A percentile compares a stretch with the other conserved stretches of the same genome.
phyloP scores from a whole-genome alignment of 495 filamentous ascomycete species.

The Pseudomonodictys pantanalensis region DNA sequence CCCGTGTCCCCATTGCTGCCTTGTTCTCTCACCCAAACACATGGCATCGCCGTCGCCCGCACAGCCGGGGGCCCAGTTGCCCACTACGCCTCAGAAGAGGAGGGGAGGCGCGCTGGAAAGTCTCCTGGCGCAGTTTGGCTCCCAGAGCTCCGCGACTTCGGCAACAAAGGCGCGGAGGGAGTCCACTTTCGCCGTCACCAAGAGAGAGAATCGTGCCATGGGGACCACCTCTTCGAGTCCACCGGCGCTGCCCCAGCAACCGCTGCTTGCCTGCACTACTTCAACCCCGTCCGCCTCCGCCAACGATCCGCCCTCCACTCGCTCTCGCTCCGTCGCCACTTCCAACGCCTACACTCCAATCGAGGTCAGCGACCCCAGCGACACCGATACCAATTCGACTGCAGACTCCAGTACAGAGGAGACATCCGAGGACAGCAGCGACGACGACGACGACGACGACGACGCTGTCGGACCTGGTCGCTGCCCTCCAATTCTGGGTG shows the following conservation, averaged over 20 bases:
- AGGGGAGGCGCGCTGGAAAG: conserved; percentile 6
- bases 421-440: neutral
- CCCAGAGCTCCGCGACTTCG: conserved; percentile 18
- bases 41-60: conserved; percentile 15
- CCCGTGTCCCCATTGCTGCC: neutral
- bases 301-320: no score
- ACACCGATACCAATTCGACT: no score
- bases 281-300: no score
- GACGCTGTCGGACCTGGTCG: neutral
- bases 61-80: neutral
- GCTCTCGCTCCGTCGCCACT: no score
- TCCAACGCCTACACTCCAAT: neutral
- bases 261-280: no score
- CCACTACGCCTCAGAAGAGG: conserved; percentile 25
- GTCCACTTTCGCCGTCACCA: neutral
- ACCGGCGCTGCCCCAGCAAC: no score
- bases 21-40: neutral
- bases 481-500: neutral
- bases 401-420: no score
- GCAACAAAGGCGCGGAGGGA: conserved; percentile 17
- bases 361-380: neutral
- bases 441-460: neutral
- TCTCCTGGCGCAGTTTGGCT: conserved; percentile 23
- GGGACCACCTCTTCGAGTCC: no score
- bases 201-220: neutral